Evolutionary conservation across 768 basidiomycete genomes (phyloP).

Genomic region (Tubosaeta brunneosetosa): DNA sequence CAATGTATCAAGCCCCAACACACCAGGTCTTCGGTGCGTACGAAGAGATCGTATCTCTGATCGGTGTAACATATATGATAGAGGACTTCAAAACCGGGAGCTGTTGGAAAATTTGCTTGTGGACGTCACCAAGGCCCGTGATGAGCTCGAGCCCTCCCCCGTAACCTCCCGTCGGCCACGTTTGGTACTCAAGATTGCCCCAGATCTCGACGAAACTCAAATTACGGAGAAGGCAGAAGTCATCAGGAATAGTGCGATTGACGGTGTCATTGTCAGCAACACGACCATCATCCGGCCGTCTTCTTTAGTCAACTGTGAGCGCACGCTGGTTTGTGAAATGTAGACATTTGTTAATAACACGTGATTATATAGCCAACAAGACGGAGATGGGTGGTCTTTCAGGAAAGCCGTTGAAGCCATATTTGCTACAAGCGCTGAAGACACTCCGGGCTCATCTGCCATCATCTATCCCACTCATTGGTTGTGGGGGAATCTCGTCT

Average conservation of each 20-base stretch:
- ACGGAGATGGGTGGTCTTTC: too few species aligned
- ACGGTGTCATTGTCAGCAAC: slow-evolving; percentile 97
- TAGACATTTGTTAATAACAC: slow-evolving; percentile 17
- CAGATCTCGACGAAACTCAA: slow-evolving; percentile 73
- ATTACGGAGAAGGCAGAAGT: slow-evolving; percentile 86
- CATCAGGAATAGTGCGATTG: slow-evolving; percentile 64
- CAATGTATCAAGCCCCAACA: slow-evolving; percentile 97
- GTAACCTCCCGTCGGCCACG: slow-evolving; percentile 59
- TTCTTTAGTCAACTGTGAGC: slow-evolving; percentile 58
- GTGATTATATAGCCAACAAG: slow-evolving; percentile 26
- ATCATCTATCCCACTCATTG: slow-evolving; percentile 78
- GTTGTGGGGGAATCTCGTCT: slow-evolving; percentile 83
- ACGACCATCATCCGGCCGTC: slow-evolving; percentile 81
- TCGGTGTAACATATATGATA: slow-evolving; percentile 23
- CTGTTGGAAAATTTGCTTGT: slow-evolving; percentile 63
- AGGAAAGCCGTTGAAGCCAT: too few species aligned
- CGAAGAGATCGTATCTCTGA: not conserved
- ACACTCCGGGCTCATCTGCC: slow-evolving; percentile 77
- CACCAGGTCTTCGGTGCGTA: slow-evolving; percentile 84
- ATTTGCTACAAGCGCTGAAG: too few species aligned
- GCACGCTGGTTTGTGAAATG: not conserved
- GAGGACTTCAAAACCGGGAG: slow-evolving; percentile 79
- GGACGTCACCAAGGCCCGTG: slow-evolving; percentile 71
- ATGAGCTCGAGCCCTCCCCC: slow-evolving; percentile 49
- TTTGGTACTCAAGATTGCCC: too few species aligned